Evolutionary conservation across 352 stramenopile species (phyloP).

Genomic region (Phytophthora pisi): DNA sequence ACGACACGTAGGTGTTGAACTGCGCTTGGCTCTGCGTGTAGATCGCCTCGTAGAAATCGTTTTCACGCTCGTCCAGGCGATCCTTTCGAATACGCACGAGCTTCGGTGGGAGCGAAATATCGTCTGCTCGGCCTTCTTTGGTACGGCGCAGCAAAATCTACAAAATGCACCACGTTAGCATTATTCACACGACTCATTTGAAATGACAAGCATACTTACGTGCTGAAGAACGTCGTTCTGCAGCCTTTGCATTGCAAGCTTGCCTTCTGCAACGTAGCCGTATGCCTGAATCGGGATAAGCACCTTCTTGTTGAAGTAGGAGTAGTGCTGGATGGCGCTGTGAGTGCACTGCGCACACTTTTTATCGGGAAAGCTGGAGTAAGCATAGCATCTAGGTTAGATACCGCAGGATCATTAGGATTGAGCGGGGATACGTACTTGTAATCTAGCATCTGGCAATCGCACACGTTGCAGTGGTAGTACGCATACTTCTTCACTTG

Average conservation of each 20-base stretch:
- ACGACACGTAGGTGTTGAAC: constrained; percentile 98
- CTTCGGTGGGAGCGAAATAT: constrained; percentile 92
- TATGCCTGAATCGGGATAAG: constrained; percentile 98
- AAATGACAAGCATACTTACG: constrained; percentile 47
- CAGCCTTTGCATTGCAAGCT: constrained; percentile 96
- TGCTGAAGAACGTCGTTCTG: constrained; percentile 93
- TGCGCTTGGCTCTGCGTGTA: constrained; percentile 98
- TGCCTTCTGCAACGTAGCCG: constrained; percentile 92
- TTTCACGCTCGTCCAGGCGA: constrained; percentile 88
- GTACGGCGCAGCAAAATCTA: constrained; percentile 97
- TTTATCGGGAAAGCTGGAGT: constrained; percentile 63
- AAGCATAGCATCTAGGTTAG: constrained; percentile 17
- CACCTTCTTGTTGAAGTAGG: constrained; percentile 98
- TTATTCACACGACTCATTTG: background rate
- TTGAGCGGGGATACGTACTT: constrained; percentile 61
- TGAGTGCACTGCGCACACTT: constrained; percentile 94
- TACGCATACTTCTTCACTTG: constrained; percentile 97
- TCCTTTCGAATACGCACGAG: constrained; percentile 89
- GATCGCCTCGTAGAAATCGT: constrained; percentile 99
- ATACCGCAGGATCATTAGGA: constrained; percentile 9
- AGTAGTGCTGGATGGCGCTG: constrained; percentile 96
- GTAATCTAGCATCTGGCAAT: constrained; percentile 97
- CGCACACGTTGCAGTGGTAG: constrained; percentile 97
- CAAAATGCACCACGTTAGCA: constrained; percentile 6
- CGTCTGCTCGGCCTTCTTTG: constrained; percentile 97